phyloP scores from a whole-genome alignment of 2,329 filamentous ascomycete genomes.

The Talaromyces piceae region DNA sequence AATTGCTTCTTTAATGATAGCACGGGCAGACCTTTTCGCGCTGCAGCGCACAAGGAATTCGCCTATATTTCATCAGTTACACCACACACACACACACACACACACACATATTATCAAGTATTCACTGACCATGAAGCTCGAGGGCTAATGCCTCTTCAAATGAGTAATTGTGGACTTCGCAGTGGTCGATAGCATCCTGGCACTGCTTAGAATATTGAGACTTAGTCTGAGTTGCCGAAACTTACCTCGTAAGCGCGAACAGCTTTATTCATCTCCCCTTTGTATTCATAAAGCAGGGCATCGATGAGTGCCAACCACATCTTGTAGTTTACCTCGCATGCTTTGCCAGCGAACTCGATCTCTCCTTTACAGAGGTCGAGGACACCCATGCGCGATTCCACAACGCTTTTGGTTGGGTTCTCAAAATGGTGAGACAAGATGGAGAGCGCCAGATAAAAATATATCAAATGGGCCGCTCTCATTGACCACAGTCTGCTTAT shows the following conservation, averaged over 20 bases:
- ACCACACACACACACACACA: background rate
- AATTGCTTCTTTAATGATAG: conserved; percentile 51
- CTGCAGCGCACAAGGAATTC: conserved; percentile 52
- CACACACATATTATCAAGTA: background rate
- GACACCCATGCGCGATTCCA: conserved; percentile 41
- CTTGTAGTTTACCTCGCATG: conserved; percentile 54
- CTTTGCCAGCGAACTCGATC: conserved; percentile 45
- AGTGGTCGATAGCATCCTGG: conserved; percentile 54
- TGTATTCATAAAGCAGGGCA: conserved; percentile 48
- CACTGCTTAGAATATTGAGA: conserved; percentile 23
- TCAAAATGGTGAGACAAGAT: conserved; percentile 38
- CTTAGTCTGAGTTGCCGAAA: background rate
- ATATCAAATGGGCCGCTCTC: conserved; percentile 34
- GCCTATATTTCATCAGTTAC: conserved; percentile 15
- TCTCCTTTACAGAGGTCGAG: conserved; percentile 44
- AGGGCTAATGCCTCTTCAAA: conserved; percentile 54
- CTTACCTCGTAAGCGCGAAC: conserved; percentile 35
- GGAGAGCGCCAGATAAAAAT: conserved; percentile 41
- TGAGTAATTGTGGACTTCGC: conserved; percentile 49
- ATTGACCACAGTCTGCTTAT: conserved; percentile 41
- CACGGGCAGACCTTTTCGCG: conserved; percentile 51
- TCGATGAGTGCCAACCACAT: conserved; percentile 51
- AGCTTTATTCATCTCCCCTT: conserved; percentile 37
- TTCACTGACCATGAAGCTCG: conserved; percentile 48
- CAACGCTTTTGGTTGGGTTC: conserved; percentile 36